Base-by-base conservation (phyloP, 192 early-diverging fungal species). In the Coemansia sp. region DNA sequence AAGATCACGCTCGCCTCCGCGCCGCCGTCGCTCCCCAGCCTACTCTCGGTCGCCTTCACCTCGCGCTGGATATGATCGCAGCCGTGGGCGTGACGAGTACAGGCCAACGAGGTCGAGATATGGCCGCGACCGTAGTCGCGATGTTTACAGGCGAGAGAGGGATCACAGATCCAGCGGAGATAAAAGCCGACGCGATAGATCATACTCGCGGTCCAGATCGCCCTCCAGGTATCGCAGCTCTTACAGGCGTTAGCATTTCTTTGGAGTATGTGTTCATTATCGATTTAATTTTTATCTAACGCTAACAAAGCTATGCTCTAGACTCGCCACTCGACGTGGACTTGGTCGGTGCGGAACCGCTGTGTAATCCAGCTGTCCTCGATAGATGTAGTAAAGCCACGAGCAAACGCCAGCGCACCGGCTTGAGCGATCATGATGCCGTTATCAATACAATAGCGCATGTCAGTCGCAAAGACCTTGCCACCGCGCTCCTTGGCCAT, bases 371-470 rank as follows among this genome's bases (percentile, higher is more conserved):
- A 92, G 28, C 93, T 95, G 62, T 97, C 90, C 55, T 92, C 86
- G 40, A 99, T 72, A 2, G 89, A 78, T 0, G 95, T 98, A n/a
- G 86, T 85, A 50, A 87, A 87, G 3, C 96, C 96, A 30, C 90
- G 91, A 55, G 88, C 89, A 80, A 87, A 96, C 28, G 91, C 88
- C 53, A 98, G 77, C 16, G 94, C 83, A 1, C 97, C 97, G 1
- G 97, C 96, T 68, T 98, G 96, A 7, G 97, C 97, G 80, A 99
- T 99, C 97, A 99, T 99, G 50, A 98, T 91, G 7, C 97, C 97
- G 66, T 99, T 99, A 67, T 99, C 97, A 62, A 99, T 99, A 74
- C 96, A 98, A 23, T 88, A 93, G 87, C 95, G 78, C 82, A 98
- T 96, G 77, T 99, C 97, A 1, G 96, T 98, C 6, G 96, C 96